Evolutionary conservation across 2,329 filamentous ascomycete species (phyloP).

Genomic region (Periconia sp.): DNA sequence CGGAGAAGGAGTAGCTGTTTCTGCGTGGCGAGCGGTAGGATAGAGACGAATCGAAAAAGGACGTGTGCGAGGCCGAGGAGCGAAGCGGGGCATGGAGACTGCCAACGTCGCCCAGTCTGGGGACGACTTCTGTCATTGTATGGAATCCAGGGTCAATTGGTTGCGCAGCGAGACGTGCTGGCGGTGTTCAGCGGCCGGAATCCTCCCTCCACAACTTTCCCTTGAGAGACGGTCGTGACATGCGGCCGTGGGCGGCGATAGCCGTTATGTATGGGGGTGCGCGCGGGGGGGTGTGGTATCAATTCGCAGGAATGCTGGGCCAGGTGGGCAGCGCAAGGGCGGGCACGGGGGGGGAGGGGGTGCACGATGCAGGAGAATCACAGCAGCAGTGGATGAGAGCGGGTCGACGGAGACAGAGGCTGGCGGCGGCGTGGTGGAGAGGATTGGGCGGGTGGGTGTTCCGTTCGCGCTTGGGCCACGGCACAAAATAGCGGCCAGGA

Average conservation of each 20-base stretch:
- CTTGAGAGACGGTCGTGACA: slow-evolving; percentile 33
- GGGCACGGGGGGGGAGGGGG: too few relatives aligned
- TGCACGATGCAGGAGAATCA: too few relatives aligned
- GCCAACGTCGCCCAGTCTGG: slow-evolving; percentile 50
- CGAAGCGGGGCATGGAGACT: slow-evolving; percentile 50
- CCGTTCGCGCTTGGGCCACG: slow-evolving; percentile 8
- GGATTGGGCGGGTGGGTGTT: slow-evolving; percentile 3
- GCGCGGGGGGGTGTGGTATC: slow-evolving; percentile 15
- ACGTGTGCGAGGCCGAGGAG: slow-evolving; percentile 51
- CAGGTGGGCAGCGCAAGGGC: slow-evolving; percentile 3
- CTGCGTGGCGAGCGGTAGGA: slow-evolving; percentile 35
- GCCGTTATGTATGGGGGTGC: slow-evolving; percentile 13
- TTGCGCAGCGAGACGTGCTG: slow-evolving; percentile 15
- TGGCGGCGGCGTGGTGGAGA: not conserved
- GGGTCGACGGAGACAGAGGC: not conserved
- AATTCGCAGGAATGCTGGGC: slow-evolving; percentile 19
- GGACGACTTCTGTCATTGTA: slow-evolving; percentile 53
- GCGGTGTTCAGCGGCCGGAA: slow-evolving; percentile 25
- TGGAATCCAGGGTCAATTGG: slow-evolving; percentile 24
- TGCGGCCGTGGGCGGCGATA: slow-evolving; percentile 32
- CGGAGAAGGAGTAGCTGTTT: slow-evolving; percentile 42
- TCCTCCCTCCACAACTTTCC: slow-evolving; percentile 31
- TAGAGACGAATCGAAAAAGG: slow-evolving; percentile 48
- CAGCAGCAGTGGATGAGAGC: too few relatives aligned
- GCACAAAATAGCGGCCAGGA: slow-evolving; percentile 4